phyloP scores from a whole-genome alignment of 805 yeast species.

The Komagataella phaffii region DNA sequence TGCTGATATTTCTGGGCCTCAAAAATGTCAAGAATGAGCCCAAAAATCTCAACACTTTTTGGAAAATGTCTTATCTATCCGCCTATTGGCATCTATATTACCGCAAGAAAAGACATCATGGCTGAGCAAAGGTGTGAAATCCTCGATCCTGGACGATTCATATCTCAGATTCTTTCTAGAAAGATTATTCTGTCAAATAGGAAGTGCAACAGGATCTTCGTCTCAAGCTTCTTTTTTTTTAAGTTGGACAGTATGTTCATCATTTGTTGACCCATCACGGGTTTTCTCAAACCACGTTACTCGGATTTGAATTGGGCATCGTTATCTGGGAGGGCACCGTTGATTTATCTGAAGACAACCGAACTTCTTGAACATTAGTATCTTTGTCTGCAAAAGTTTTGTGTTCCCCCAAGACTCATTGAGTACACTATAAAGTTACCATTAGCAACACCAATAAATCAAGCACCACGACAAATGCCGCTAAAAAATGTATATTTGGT shows the following conservation, averaged over 20 bases:
- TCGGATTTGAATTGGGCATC: slow-evolving; percentile 18
- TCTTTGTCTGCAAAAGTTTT: slow-evolving; percentile 5
- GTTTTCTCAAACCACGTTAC: slow-evolving; percentile 23
- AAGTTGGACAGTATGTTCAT: slow-evolving; percentile 36
- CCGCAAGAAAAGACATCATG: slow-evolving; percentile 5
- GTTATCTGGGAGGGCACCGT: slow-evolving; percentile 10
- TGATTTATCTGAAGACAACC: slow-evolving; percentile 18
- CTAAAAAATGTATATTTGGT: slow-evolving; percentile 2
- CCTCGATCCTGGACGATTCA: slow-evolving; percentile 14
- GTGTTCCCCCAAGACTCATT: slow-evolving; percentile 23
- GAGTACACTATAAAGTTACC: slow-evolving; percentile 37
- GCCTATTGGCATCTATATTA: slow-evolving; percentile 23
- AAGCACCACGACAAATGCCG: slow-evolving; percentile 13
- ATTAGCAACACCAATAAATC: slow-evolving; percentile 21
- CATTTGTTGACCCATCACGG: slow-evolving; percentile 18
- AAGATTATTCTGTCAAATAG: slow-evolving; percentile 30
- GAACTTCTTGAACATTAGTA: slow-evolving; percentile 27
- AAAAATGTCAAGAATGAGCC: slow-evolving; percentile 27
- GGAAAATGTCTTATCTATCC: neutral
- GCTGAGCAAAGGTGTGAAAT: neutral
- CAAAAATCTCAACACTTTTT: slow-evolving; percentile 19
- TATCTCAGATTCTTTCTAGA: slow-evolving; percentile 27
- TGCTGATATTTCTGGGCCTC: slow-evolving; percentile 55
- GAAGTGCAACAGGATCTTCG: slow-evolving; percentile 40
- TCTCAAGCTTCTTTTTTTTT: slow-evolving; percentile 41